Conservation (phyloP, 2,329 filamentous ascomycete species). For the Fusarium mundagurra region DNA sequence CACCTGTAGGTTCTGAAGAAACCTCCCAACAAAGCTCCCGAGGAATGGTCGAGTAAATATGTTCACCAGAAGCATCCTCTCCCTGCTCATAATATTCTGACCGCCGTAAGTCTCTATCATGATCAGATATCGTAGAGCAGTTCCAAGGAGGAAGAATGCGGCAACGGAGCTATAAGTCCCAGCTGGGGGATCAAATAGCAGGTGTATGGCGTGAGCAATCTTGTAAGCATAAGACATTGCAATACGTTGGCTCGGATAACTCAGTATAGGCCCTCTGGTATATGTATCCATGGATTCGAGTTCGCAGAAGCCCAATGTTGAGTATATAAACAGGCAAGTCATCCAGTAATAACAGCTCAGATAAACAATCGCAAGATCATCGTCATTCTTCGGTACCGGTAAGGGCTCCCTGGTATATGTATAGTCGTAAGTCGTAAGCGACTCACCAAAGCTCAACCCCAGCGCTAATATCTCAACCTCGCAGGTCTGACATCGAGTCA, state of each 20-base stretch:
- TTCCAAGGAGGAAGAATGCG: conserved; percentile 2
- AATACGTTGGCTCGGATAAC: background rate
- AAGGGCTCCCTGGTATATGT: background rate
- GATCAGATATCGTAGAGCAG: conserved; percentile 11
- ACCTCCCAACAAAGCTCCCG: conserved; percentile 8
- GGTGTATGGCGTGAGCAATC: background rate
- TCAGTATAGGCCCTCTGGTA: rapidly evolving
- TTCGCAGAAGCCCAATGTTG: conserved; percentile 13
- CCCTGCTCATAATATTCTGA: background rate
- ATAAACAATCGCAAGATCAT: conserved; percentile 5
- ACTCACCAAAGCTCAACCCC: background rate
- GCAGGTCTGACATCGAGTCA: background rate
- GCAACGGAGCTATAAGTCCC: conserved; percentile 1
- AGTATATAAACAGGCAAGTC: conserved; percentile 11
- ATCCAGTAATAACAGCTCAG: conserved; percentile 22
- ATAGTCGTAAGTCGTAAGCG: conserved; percentile 3
- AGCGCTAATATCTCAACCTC: background rate
- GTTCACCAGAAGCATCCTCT: background rate
- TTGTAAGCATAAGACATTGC: conserved; percentile 16
- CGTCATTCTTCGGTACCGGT: background rate
- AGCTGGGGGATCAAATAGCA: background rate
- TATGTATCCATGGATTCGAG: background rate
- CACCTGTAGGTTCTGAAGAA: background rate
- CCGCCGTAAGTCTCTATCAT: conserved; percentile 7
- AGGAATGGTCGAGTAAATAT: conserved; percentile 8